Evolutionary conservation across 129 eudicot species (phyloP).

Genomic region (Lactuca saligna): DNA sequence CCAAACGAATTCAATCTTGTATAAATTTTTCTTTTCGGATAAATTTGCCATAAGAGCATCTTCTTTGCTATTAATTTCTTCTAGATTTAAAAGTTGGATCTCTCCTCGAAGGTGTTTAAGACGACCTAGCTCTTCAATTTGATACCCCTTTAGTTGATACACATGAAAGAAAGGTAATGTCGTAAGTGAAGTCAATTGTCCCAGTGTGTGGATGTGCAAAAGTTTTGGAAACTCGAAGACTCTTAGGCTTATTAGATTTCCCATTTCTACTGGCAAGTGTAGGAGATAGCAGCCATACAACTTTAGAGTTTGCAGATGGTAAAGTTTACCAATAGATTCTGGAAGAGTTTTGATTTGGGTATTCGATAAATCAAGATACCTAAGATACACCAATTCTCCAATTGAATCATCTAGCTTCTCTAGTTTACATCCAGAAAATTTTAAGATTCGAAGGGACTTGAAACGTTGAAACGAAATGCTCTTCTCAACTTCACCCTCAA

Average conservation of each 20-base stretch:
- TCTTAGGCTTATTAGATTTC: slow-evolving; percentile 9
- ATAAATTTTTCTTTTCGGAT: not conserved
- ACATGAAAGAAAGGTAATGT: no score
- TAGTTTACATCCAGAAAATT: not conserved
- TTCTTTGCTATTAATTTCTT: no score
- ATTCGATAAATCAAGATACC: slow-evolving; percentile 20
- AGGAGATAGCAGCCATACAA: not conserved
- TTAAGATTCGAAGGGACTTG: slow-evolving; percentile 4
- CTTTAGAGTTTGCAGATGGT: slow-evolving; percentile 20
- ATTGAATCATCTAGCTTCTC: slow-evolving; percentile 11
- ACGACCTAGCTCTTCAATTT: no score
- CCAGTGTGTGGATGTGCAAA: no score
- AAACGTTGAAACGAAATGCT: no score
- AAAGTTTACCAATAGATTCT: slow-evolving; percentile 23
- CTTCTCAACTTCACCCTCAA: no score
- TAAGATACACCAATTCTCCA: slow-evolving; percentile 17
- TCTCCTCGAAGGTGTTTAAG: no score
- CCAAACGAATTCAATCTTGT: slow-evolving; percentile 10
- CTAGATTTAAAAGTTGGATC: no score
- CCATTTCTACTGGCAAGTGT: slow-evolving; percentile 9
- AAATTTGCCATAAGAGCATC: no score
- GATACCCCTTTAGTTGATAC: no score
- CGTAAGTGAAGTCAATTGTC: no score
- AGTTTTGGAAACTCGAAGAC: no score
- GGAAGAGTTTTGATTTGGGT: slow-evolving; percentile 11